Base-by-base conservation (phyloP, 257 asterid species). In the Gardenia jasminoides region DNA sequence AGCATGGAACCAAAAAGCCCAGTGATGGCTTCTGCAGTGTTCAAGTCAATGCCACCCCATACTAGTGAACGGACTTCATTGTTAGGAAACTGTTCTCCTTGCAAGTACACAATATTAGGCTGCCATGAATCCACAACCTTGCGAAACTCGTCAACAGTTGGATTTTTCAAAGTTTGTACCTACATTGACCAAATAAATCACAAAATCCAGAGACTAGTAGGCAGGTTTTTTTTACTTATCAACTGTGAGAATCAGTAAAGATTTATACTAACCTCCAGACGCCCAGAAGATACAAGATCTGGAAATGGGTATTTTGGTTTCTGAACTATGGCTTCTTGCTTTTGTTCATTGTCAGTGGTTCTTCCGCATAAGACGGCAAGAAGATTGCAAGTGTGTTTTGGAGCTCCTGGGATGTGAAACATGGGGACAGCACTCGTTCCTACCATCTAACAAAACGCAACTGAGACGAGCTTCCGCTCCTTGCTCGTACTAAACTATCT, bases 321-420 rank as follows among this genome's bases (percentile, higher is more conserved):
- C 78, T 83, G 92, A 75, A 80, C 86, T 7, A 43, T 71, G 69
- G 72, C 91, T 84, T 90, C 91, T 82, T 76, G 87, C 84, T 67
- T 87, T 78, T 58, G 84, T 78, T 86, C 83, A 76, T 76, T 79
- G 73, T 91, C 97, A 16, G 81, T 58, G 48, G 82, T 81, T 65
- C 85, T 89, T 46, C 90, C 87, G 71, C 90, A 89, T 76, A 88
- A 78, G 48, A 94, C 92, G 6, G 90, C 94, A 50, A 96, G 98
- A 76, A 96, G 91, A 88, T 83, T 89, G 89, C 98, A 94, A 79
- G 87, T 86, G 80, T 88, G 89, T 70, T 89, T 96, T 87, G 89
- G 82, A 82, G 94, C 82, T 82, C 98, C 99, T 87, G 90, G 97
- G 76, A 89, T 80, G 78, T 91, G 94, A 85, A 89, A 93, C 99